phyloP scores from a whole-genome alignment of 208 protist genomes.

The Trypanosoma mega region DNA sequence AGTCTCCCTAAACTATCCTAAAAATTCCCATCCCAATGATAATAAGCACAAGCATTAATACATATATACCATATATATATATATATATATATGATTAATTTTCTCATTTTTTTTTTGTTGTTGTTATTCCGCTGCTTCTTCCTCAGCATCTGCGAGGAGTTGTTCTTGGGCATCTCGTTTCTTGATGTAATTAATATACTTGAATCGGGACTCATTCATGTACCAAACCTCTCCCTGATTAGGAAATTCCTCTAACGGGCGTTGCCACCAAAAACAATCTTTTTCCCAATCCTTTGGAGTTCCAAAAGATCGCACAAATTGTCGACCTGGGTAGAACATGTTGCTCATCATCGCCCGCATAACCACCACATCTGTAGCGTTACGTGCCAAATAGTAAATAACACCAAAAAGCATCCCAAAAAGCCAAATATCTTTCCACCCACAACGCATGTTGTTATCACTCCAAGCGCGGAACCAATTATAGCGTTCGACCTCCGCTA shows the following conservation, averaged over 20 bases:
- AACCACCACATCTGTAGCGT: constrained; percentile 49
- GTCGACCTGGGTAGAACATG: constrained; percentile 80
- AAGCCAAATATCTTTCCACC: constrained; percentile 74
- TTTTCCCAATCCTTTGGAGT: constrained; percentile 73
- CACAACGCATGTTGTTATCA: constrained; percentile 84
- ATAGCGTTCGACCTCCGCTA: constrained; percentile 85
- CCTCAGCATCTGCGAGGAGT: constrained; percentile 48
- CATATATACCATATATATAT: no score
- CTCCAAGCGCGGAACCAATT: constrained; percentile 86
- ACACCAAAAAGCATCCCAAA: constrained; percentile 57
- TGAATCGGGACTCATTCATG: constrained; percentile 66
- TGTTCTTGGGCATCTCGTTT: constrained; percentile 73
- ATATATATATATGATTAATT: background rate
- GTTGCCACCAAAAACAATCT: constrained; percentile 84
- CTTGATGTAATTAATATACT: constrained; percentile 84
- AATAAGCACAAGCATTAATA: background rate
- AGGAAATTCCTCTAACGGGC: constrained; percentile 84
- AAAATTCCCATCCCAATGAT: no score
- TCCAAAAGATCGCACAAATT: constrained; percentile 72
- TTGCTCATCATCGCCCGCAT: constrained; percentile 80
- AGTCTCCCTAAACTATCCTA: no score
- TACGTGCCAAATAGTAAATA: constrained; percentile 60
- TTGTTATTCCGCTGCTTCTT: constrained; percentile 4
- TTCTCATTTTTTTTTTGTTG: background rate
- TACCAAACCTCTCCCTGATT: constrained; percentile 85